These are phyloP conservation scores for Casuarina cunninghamiana DNA, from an alignment of 306 rosid genomes.

Conservation along the genomic window DNA sequence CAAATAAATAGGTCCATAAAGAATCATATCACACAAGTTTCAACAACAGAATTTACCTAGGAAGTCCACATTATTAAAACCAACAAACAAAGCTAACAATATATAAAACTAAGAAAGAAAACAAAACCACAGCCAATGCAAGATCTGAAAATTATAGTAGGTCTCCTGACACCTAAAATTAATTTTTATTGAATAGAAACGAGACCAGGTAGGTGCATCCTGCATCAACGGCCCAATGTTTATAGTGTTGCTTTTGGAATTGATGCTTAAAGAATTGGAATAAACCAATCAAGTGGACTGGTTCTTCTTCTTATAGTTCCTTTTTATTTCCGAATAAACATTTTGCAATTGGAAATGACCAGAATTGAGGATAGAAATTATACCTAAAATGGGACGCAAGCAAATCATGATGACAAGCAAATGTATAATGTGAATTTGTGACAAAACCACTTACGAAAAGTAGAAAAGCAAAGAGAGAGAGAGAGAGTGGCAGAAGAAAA, in stretches of 20 bases:
- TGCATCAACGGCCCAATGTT: neutral
- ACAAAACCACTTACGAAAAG: too few relatives aligned
- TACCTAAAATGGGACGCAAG: neutral
- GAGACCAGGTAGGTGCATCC: neutral
- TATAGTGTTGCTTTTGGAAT: neutral
- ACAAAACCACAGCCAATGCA: neutral
- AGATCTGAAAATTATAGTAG: too few relatives aligned
- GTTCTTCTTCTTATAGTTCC: neutral
- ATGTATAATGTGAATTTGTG: neutral
- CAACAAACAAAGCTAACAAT: neutral
- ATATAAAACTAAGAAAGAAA: too few relatives aligned
- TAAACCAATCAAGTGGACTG: neutral
- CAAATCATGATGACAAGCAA: neutral
- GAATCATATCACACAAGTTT: neutral
- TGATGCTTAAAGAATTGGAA: neutral
- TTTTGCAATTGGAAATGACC: neutral
- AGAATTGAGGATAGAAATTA: neutral
- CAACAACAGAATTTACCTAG: too few relatives aligned
- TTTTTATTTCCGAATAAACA: neutral
- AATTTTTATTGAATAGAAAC: too few relatives aligned
- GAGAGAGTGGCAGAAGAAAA: neutral
- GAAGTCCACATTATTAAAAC: neutral
- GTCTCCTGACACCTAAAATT: neutral
- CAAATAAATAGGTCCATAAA: too few relatives aligned
- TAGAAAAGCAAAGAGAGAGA: neutral